These are phyloP conservation scores for Boletus huronensis DNA, from an alignment of 768 basidiomycete species.

Conservation along the genomic window DNA sequence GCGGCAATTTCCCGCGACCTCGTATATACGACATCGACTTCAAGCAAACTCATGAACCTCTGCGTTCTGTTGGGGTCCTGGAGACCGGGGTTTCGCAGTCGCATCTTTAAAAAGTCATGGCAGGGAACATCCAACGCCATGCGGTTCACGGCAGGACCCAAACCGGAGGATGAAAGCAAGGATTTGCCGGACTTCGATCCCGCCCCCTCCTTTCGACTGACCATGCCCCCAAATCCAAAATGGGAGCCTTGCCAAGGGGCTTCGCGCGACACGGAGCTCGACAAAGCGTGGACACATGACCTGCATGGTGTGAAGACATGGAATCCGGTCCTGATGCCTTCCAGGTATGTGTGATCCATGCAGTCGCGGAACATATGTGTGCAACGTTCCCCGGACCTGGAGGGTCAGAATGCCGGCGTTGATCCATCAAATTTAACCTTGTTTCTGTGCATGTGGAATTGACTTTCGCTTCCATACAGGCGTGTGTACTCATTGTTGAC, in stretches of 20 bases:
- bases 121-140: background rate
- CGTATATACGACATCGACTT: background rate
- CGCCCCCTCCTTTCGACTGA: slow-evolving; percentile 32
- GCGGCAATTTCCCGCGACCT: background rate
- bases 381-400: background rate
- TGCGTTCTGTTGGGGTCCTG: background rate
- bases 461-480: slow-evolving; percentile 24
- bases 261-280: slow-evolving; percentile 14
- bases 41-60: background rate
- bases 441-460: slow-evolving; percentile 17
- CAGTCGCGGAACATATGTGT: slow-evolving; percentile 5
- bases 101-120: background rate
- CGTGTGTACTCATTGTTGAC: slow-evolving; percentile 50
- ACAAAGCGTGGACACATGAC: slow-evolving; percentile 31
- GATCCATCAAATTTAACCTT: slow-evolving; percentile 17
- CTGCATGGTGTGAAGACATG: slow-evolving; percentile 39
- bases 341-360: slow-evolving; percentile 26
- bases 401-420: slow-evolving; percentile 1
- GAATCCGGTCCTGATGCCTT: slow-evolving; percentile 34
- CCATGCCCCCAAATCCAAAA: slow-evolving; percentile 36
- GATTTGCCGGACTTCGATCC: slow-evolving; percentile 22
- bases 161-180: background rate
- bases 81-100: slow-evolving; percentile 1
- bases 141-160: slow-evolving; percentile 4
- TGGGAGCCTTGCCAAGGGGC: slow-evolving; percentile 45